These are phyloP conservation scores for Talaromyces sp. DNA, from an alignment of 2,329 filamentous ascomycete species.

Conservation along the genomic window DNA sequence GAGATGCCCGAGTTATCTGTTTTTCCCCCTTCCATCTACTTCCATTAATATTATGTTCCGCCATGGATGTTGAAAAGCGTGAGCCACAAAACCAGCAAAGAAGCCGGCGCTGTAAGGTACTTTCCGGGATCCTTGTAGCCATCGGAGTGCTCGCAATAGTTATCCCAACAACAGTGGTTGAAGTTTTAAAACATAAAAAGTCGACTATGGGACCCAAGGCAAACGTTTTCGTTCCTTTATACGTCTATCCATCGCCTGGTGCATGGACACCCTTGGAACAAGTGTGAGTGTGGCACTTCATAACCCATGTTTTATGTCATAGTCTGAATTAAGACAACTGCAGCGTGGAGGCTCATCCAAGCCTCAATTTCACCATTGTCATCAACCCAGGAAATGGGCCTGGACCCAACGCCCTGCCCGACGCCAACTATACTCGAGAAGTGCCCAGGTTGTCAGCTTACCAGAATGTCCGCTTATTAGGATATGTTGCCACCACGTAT, in stretches of 20 bases:
- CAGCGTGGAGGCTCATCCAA: conserved; percentile 34
- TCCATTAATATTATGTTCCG: conserved; percentile 12
- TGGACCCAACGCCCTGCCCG: conserved; percentile 38
- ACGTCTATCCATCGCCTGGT: conserved; percentile 44
- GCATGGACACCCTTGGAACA: conserved; percentile 43
- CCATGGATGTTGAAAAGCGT: conserved; percentile 26
- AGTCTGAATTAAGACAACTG: conserved; percentile 4
- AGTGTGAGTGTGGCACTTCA: conserved; percentile 31
- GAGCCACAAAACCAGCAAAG: conserved; percentile 23
- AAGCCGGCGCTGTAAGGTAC: conserved; percentile 24
- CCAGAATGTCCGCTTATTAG: conserved; percentile 46
- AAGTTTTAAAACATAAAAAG: conserved; percentile 27
- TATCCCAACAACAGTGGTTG: conserved; percentile 29
- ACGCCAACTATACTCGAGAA: conserved; percentile 40
- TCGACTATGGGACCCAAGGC: conserved; percentile 31
- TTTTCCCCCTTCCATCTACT: neutral
- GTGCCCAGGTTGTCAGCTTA: conserved; percentile 36
- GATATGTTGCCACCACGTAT: conserved; percentile 49
- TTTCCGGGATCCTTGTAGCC: conserved; percentile 21
- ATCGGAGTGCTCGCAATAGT: conserved; percentile 27
- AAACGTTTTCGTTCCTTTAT: conserved; percentile 45
- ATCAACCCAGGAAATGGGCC: conserved; percentile 47
- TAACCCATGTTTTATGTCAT: conserved; percentile 8
- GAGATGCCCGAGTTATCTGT: neutral
- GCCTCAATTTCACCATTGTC: conserved; percentile 46